Conservation (phyloP, 176 grass and related monocot species). For the Paspalum notatum region DNA sequence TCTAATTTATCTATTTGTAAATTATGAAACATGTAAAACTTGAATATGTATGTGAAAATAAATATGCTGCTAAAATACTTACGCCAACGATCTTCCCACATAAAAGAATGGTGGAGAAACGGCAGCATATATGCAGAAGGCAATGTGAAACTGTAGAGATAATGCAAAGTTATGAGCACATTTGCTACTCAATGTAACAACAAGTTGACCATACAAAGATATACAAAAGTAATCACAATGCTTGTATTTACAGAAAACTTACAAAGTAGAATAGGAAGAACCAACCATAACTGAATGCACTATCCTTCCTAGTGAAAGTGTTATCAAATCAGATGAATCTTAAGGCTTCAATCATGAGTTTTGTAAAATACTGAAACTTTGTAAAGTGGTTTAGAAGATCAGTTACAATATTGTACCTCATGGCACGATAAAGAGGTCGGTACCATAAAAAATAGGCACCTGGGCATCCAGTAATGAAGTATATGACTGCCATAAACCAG, state of each 20-base stretch:
- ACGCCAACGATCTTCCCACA: slow-evolving; percentile 65
- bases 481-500: slow-evolving; percentile 88
- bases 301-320: slow-evolving; percentile 72
- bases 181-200: slow-evolving; percentile 10
- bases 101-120: slow-evolving; percentile 52
- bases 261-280: slow-evolving; percentile 94
- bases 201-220: not conserved
- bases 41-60: not conserved
- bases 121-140: slow-evolving; percentile 61
- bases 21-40: not conserved
- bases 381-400: not conserved
- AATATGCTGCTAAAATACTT: slow-evolving; percentile 18
- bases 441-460: slow-evolving; percentile 83
- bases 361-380: not conserved
- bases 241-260: slow-evolving; percentile 1
- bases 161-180: slow-evolving; percentile 9
- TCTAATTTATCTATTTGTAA: not conserved
- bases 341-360: not conserved
- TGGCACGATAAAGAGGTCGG: slow-evolving; percentile 82
- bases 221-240: not conserved
- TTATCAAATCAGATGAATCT: not conserved
- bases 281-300: slow-evolving; percentile 86
- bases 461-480: slow-evolving; percentile 74
- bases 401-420: slow-evolving; percentile 56
- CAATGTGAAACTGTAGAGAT: slow-evolving; percentile 59